Percentiles rank a stretch among this genome's conserved stretches.
Evolutionary conservation across 306 rosid genomes (phyloP).

Genomic region (Canavalia gladiata): DNA sequence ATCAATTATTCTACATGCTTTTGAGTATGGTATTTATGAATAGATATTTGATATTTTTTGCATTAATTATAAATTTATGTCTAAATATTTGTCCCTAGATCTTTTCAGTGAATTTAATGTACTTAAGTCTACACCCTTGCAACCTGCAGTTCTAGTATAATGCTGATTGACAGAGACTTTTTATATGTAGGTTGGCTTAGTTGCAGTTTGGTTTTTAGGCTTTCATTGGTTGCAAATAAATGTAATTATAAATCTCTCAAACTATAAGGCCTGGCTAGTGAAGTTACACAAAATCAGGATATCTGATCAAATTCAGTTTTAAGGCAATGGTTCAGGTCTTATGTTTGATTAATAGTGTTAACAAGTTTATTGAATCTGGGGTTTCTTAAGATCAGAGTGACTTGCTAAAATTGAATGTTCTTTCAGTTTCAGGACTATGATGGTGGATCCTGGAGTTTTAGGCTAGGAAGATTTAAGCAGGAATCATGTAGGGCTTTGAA

Average conservation of each 20-base stretch:
- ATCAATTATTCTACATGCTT: conserved; percentile 11
- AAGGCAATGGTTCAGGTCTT: background rate
- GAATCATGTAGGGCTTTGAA: background rate
- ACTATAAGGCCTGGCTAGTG: background rate
- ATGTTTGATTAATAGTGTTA: background rate
- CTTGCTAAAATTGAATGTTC: conserved; percentile 8
- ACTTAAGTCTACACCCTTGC: background rate
- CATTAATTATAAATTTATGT: background rate
- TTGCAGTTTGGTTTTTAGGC: background rate
- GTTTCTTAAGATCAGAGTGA: background rate
- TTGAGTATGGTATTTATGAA: background rate
- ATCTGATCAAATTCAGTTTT: background rate
- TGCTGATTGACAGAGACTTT: background rate
- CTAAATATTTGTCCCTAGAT: background rate
- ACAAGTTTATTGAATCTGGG: conserved; percentile 23
- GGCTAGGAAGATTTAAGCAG: background rate
- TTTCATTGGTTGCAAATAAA: background rate
- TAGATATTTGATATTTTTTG: background rate
- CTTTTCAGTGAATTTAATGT: conserved; percentile 2
- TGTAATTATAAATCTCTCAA: conserved; percentile 1
- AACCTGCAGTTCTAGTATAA: background rate
- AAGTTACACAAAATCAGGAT: background rate
- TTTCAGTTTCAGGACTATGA: background rate
- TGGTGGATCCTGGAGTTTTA: background rate
- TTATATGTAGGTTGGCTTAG: conserved; percentile 14